These are phyloP conservation scores for Fonsecaea pedrosoi DNA, from an alignment of 2,329 filamentous ascomycete genomes.

Conservation along the genomic window DNA sequence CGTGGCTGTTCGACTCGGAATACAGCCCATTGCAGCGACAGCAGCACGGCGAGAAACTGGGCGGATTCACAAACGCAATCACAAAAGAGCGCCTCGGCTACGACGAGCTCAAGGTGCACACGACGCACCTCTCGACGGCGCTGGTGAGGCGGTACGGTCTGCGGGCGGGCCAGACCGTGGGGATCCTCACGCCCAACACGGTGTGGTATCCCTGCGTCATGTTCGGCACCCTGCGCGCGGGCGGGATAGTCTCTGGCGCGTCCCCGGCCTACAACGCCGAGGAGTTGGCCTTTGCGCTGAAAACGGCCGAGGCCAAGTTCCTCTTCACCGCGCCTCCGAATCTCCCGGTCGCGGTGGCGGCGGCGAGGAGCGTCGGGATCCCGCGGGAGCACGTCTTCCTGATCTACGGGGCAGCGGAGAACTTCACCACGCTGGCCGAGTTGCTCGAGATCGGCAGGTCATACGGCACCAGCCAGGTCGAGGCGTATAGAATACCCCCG, in stretches of 20 bases:
- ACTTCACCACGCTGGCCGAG: slow-evolving; percentile 55
- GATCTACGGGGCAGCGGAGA: slow-evolving; percentile 60
- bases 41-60: slow-evolving; percentile 49
- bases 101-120: slow-evolving; percentile 62
- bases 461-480: slow-evolving; percentile 54
- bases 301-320: slow-evolving; percentile 60
- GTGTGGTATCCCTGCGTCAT: slow-evolving; percentile 72
- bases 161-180: slow-evolving; percentile 61
- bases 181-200: slow-evolving; percentile 68
- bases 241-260: slow-evolving; percentile 66
- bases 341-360: slow-evolving; percentile 61
- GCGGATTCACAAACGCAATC: slow-evolving; percentile 64
- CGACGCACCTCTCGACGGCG: slow-evolving; percentile 66
- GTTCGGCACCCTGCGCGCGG: slow-evolving; percentile 61
- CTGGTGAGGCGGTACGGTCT: slow-evolving; percentile 64
- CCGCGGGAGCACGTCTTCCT: slow-evolving; percentile 61
- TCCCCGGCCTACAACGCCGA: slow-evolving; percentile 71
- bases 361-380: slow-evolving; percentile 62
- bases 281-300: slow-evolving; percentile 70
- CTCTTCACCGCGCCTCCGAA: slow-evolving; percentile 34
- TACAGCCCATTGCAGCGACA: slow-evolving; percentile 57
- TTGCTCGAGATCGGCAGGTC: slow-evolving; percentile 44
- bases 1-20: slow-evolving; percentile 66
- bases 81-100: slow-evolving; percentile 65
- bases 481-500: slow-evolving; percentile 56